These are phyloP conservation scores for Candida hungchunana DNA, from an alignment of 805 yeast genomes.

Conservation along the genomic window DNA sequence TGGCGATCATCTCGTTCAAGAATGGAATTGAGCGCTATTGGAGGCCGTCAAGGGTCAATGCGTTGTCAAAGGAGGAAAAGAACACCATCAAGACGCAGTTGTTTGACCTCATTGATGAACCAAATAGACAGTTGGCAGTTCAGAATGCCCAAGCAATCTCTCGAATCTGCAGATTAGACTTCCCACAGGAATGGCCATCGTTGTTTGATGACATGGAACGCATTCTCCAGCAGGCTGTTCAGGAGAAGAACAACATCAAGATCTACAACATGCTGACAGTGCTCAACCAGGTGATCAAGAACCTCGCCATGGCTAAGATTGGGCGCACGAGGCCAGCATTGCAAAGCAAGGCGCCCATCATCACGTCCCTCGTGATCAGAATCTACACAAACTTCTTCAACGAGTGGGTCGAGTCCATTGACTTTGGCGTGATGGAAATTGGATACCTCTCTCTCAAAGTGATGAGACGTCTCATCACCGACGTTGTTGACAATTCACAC, in stretches of 20 bases:
- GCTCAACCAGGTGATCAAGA: conserved; percentile 74
- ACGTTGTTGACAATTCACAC: conserved; percentile 71
- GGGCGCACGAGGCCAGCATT: conserved; percentile 79
- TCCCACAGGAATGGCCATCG: conserved; percentile 82
- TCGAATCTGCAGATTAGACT: conserved; percentile 75
- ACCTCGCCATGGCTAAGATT: conserved; percentile 68
- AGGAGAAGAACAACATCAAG: conserved; percentile 43
- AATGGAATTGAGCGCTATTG: conserved; percentile 84
- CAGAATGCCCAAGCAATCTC: conserved; percentile 87
- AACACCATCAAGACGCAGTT: conserved; percentile 51
- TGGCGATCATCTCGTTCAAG: conserved; percentile 82
- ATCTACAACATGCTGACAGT: conserved; percentile 62
- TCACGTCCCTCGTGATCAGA: conserved; percentile 56
- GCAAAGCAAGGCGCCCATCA: conserved; percentile 63
- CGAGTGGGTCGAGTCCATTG: conserved; percentile 52
- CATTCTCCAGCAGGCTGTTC: conserved; percentile 40
- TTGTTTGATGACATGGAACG: conserved; percentile 62
- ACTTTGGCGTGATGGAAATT: conserved; percentile 57
- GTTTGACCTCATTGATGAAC: conserved; percentile 59
- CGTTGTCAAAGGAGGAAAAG: conserved; percentile 66
- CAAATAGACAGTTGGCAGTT: conserved; percentile 66
- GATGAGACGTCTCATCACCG: conserved; percentile 66
- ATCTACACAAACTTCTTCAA: conserved; percentile 57
- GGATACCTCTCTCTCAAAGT: conserved; percentile 77
- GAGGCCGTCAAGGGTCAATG: conserved; percentile 61